Percentiles rank a stretch among this genome's conserved stretches.
Evolutionary conservation across 352 stramenopile species (phyloP).

Genomic region (Pythium grandisporangium): DNA sequence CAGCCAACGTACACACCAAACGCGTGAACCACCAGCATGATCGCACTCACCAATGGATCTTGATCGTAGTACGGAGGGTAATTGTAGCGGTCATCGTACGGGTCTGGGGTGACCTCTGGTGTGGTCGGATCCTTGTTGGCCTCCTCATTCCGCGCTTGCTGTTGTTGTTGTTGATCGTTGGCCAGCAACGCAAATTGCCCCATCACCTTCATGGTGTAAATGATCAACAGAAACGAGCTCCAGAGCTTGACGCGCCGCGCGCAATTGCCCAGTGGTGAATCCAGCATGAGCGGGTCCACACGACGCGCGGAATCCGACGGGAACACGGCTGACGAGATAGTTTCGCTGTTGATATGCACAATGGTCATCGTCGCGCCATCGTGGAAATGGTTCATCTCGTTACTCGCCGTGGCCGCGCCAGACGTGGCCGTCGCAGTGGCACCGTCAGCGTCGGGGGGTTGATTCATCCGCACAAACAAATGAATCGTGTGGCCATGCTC

Average conservation of each 20-base stretch:
- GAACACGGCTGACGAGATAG: conserved; percentile 78
- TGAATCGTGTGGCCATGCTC: conserved; percentile 89
- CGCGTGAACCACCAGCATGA: conserved; percentile 69
- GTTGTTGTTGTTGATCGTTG: conserved; percentile 67
- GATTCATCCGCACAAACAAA: conserved; percentile 74
- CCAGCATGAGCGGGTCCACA: conserved; percentile 81
- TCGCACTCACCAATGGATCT: conserved; percentile 47
- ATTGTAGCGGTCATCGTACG: conserved; percentile 54
- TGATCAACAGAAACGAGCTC: conserved; percentile 83
- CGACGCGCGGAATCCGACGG: conserved; percentile 71
- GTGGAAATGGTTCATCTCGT: conserved; percentile 27
- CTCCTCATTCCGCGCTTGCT: conserved; percentile 17
- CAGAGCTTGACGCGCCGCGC: conserved; percentile 80
- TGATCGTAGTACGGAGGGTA: conserved; percentile 79
- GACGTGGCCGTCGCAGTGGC: conserved; percentile 8
- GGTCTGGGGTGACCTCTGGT: conserved; percentile 21
- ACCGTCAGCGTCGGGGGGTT: conserved; percentile 52
- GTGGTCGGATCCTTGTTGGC: conserved; percentile 16
- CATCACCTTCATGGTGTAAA: conserved; percentile 89
- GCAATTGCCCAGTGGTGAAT: conserved; percentile 74
- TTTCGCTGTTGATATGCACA: conserved; percentile 74
- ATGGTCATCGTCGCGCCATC: conserved; percentile 35
- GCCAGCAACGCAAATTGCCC: conserved; percentile 75
- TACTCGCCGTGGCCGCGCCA: not conserved
- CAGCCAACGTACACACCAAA: conserved; percentile 83